Conservation (phyloP, 768 basidiomycete species). For the Phylloporus sp. region DNA sequence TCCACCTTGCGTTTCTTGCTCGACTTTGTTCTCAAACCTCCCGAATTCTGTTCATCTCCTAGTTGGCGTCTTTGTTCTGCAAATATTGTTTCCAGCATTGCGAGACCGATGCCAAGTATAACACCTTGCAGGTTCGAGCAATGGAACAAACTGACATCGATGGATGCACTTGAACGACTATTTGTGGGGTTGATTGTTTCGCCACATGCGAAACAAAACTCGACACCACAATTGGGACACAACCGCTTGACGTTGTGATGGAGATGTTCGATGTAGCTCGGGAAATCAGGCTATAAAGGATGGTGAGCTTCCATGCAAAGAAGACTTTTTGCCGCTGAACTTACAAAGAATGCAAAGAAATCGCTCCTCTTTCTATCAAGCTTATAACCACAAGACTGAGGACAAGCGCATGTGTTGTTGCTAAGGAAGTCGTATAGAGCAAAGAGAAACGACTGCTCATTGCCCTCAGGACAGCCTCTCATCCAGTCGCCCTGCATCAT, state of each 20-base stretch:
- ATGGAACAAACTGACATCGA: conserved; percentile 71
- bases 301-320: conserved; percentile 8
- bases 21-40: conserved; percentile 26
- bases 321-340: conserved; percentile 25
- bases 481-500: conserved; percentile 94
- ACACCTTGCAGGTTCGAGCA: conserved; percentile 88
- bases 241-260: conserved; percentile 50
- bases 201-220: conserved; percentile 74
- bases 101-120: conserved; percentile 85
- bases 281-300: conserved; percentile 60
- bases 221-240: conserved; percentile 59
- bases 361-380: conserved; percentile 64
- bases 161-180: conserved; percentile 40
- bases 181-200: conserved; percentile 52
- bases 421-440: conserved; percentile 73
- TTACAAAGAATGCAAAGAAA: conserved; percentile 81
- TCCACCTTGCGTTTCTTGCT: conserved; percentile 42
- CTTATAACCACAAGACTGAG: conserved; percentile 66
- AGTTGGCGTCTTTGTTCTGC: conserved; percentile 46
- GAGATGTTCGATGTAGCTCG: conserved; percentile 64
- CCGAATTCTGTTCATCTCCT: conserved; percentile 26
- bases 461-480: conserved; percentile 93
- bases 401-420: conserved; percentile 62
- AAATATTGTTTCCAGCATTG: conserved; percentile 77
- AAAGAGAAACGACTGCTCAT: conserved; percentile 87